These are phyloP conservation scores for Haematococcus lacustris DNA, from an alignment of 139 green algal species.

Conservation along the genomic window DNA sequence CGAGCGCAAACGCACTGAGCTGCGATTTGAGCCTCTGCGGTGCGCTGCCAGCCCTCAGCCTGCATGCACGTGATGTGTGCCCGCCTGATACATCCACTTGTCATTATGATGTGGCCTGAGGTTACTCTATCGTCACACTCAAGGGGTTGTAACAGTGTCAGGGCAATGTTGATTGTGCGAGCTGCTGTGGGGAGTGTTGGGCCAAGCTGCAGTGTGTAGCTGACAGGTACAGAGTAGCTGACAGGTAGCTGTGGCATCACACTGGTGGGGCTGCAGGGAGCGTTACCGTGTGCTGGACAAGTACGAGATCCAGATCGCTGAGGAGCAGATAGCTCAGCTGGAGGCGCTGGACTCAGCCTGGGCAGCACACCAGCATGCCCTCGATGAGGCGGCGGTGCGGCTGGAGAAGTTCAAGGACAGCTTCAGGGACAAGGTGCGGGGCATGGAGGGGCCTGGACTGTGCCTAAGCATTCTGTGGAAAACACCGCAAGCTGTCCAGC, in stretches of 20 bases:
- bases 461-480: too few relatives aligned
- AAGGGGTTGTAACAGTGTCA: too few relatives aligned
- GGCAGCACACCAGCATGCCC: conserved; percentile 45
- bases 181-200: too few relatives aligned
- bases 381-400: conserved; percentile 48
- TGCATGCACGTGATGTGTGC: not conserved
- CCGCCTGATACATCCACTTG: not conserved
- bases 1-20: conserved; percentile 40
- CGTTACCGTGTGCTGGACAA: conserved; percentile 69
- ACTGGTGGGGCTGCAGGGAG: too few relatives aligned
- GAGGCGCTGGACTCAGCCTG: conserved; percentile 51
- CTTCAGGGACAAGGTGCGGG: conserved; percentile 45
- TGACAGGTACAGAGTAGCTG: too few relatives aligned
- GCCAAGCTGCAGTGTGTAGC: not conserved
- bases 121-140: not conserved
- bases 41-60: not conserved
- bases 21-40: conserved; percentile 59
- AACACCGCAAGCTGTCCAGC: too few relatives aligned
- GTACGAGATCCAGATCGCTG: conserved; percentile 61
- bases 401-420: conserved; percentile 75
- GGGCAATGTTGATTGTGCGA: too few relatives aligned
- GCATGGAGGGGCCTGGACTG: too few relatives aligned
- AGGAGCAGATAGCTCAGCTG: conserved; percentile 56
- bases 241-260: too few relatives aligned
- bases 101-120: not conserved